Evolutionary conservation across 306 rosid genomes (phyloP).

Genomic region (Mucuna pruriens): DNA sequence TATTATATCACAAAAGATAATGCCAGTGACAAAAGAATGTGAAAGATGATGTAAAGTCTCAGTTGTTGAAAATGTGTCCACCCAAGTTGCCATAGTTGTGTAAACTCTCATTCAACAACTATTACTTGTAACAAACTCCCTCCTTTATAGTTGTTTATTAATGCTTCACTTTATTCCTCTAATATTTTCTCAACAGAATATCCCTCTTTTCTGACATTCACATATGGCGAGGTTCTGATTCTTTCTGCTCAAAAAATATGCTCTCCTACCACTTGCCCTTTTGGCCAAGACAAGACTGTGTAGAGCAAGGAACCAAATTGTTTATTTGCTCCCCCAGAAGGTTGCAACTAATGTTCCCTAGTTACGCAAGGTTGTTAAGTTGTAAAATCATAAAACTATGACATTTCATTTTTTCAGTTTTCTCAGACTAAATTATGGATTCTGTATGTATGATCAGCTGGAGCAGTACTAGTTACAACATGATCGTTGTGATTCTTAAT

Average conservation of each 20-base stretch:
- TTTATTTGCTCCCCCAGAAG: neutral
- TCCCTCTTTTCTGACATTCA: constrained; percentile 37
- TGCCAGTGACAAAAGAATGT: too few relatives aligned
- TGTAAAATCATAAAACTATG: too few relatives aligned
- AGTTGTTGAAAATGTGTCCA: neutral
- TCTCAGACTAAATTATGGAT: too few relatives aligned
- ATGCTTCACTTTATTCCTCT: constrained; percentile 43
- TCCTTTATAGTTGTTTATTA: neutral
- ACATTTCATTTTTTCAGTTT: too few relatives aligned
- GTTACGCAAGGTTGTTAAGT: too few relatives aligned
- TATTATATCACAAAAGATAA: neutral
- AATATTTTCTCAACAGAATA: neutral
- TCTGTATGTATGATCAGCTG: too few relatives aligned
- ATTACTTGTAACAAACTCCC: constrained; percentile 50
- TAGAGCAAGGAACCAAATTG: neutral
- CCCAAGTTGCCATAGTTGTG: neutral
- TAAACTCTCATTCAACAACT: neutral
- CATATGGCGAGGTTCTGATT: constrained; percentile 36
- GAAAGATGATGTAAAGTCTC: neutral
- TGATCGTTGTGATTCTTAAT: too few relatives aligned
- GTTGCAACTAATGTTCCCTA: too few relatives aligned
- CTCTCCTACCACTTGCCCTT: neutral
- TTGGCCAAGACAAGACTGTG: too few relatives aligned
- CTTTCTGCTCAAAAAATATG: constrained; percentile 7
- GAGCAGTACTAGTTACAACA: too few relatives aligned